Evolutionary conservation across 2,329 filamentous ascomycete genomes (phyloP), one percentile per base, ranked within the genome.

Genomic region (Colletotrichum tropicicola): DNA sequence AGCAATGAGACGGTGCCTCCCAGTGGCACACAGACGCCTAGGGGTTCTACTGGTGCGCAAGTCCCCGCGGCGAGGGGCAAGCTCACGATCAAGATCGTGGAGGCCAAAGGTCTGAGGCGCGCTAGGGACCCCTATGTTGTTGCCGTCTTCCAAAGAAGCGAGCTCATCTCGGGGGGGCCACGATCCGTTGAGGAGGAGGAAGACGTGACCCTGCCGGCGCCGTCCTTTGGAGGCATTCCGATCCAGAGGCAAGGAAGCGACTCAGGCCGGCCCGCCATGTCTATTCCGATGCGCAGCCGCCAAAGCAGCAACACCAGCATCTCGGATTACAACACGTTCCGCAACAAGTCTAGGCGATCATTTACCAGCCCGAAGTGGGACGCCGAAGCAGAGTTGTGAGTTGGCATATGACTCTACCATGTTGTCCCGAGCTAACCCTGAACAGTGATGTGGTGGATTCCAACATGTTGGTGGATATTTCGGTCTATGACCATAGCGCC

Each of bases 301-400:
- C 96, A 98, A 76, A 98, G 95, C 80, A 98, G 95, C 81, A 94
- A 95, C 79, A 97, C 94, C 59, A 97, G 95, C 73, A 83, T 91
- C 68, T 85, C 87, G 35, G 92, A 97, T 32, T 85, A 85, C 70
- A 84, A 79, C 68, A 83, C 83, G 2, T 86, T 87, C 71, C 82
- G 85, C 37, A 89, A 89, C 70, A 87, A 89, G 57, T 84, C 87
- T 59, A 80, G 83, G 63, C 80, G 77, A 67, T 86, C 86, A 3
- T 86, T 94, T 65, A 95, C 93, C 7, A 92, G 92, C 75, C 95
- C 96, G 0, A 93, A 93, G 72, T 99, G 96, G 96, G 93, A 97
- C 77, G 95, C 97, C 57, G 93, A 97, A 74, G 94, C 95, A 37
- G 87, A 93, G 52, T 99, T 99, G 94, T 98, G 87, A 82, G 94